Evolutionary conservation across 495 filamentous ascomycete species (phyloP), one percentile per base, ranked within the genome.

Genomic region (Stereocaulon alpinum): DNA sequence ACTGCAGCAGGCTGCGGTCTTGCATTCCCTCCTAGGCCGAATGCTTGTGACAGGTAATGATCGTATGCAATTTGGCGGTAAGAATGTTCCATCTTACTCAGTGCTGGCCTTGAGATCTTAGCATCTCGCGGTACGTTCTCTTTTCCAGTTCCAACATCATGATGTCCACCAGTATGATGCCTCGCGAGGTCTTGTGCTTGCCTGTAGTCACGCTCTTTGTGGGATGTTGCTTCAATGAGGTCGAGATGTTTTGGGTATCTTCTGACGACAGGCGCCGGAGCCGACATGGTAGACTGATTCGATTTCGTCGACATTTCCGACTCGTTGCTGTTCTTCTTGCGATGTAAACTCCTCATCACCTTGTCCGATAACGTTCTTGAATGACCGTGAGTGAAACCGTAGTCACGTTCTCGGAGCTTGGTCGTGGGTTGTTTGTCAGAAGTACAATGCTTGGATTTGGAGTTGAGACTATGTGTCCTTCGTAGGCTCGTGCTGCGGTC

Each of bases 41-140:
- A 67, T 6, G 63, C 63, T 27, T 65, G 56, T n/a, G 65, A 61
- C 9, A 67, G 44, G 49, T 67, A 67, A 24, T 67, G 59, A 14
- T 63, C 62, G 44, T 67, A 67, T 12, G 63, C 65, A 34, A 67
- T 64, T 12, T 59, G 61, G 9, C 60, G 52, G 53, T 64, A 65
- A 3, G 62, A 51, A 1, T 48, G 30, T 29, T 63, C 63, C 40
- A 58, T 47, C 18, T 65, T 61, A 34, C 54, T 56, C 1, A 51
- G 55, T 50, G 40, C 56, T 27, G 62, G 61, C 40, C 59, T 53
- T 43, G 56, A 49, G 22, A 41, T 40, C 40, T 57, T 56, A 34
- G 40, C 49, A n/a, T 43, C 50, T 14, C 37, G 37, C 27, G 32
- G 49, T 43, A 37, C 48, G 55, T 63, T 63, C 57, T 66, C 62